These are phyloP conservation scores for Rubia peregrina DNA, from an alignment of 305 asterid species.

Conservation along the genomic window DNA sequence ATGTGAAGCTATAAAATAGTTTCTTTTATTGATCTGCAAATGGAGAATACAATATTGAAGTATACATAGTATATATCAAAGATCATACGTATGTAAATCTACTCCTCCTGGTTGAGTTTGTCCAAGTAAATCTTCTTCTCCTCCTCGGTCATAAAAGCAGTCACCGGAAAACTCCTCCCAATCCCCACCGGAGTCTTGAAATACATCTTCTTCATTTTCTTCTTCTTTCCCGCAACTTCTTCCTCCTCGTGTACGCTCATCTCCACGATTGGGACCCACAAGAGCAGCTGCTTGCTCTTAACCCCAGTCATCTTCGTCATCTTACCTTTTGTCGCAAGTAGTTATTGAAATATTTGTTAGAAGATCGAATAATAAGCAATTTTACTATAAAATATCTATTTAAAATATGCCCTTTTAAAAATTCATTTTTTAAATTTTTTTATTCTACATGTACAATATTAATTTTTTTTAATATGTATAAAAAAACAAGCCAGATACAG, in stretches of 20 bases:
- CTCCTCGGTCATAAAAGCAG: conserved; percentile 70
- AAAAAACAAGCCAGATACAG: too few relatives aligned
- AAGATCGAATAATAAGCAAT: too few relatives aligned
- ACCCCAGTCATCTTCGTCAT: conserved; percentile 92
- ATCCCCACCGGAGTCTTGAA: conserved; percentile 87
- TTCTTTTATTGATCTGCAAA: background rate
- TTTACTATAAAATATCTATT: too few relatives aligned
- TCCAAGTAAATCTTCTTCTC: conserved; percentile 36
- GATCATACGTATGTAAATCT: background rate
- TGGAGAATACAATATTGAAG: background rate
- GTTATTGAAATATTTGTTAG: too few relatives aligned
- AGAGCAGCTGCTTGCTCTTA: conserved; percentile 69
- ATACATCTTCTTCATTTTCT: conserved; percentile 35
- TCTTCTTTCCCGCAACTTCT: background rate
- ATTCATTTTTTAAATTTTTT: too few relatives aligned
- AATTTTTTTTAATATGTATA: too few relatives aligned
- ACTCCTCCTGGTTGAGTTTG: conserved; percentile 7
- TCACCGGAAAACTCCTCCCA: conserved; percentile 67
- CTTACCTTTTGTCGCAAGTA: conserved; percentile 25
- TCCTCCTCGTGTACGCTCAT: conserved; percentile 40
- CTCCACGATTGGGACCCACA: conserved; percentile 93
- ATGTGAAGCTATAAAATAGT: too few relatives aligned
- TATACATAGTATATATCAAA: background rate
- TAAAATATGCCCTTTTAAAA: too few relatives aligned
- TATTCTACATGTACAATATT: too few relatives aligned